A percentile compares a stretch with the other conserved stretches of the same genome.
phyloP scores from a whole-genome alignment of 75 land plant species.

The Picea sitchensis region DNA sequence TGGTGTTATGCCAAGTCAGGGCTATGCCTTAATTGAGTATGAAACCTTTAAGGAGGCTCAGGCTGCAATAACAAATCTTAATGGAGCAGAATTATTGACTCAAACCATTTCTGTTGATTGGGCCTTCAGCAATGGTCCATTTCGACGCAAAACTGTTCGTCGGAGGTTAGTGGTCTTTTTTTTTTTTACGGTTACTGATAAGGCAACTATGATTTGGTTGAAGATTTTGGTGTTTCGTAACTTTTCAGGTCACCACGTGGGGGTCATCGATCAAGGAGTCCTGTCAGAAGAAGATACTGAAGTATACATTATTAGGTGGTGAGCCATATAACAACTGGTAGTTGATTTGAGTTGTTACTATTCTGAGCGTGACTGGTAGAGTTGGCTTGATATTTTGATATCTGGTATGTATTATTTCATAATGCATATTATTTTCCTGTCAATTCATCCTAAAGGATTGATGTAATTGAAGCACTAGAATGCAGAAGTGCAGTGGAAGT shows the following conservation, averaged over 20 bases:
- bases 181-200: no score
- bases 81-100: slow-evolving; percentile 70
- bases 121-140: slow-evolving; percentile 96
- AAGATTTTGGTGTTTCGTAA: not conserved
- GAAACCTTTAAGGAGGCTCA: slow-evolving; percentile 85
- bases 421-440: not conserved
- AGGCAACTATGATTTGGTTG: no score
- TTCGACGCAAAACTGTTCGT: slow-evolving; percentile 57
- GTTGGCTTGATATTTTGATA: not conserved
- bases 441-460: no score
- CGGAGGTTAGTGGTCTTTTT: slow-evolving; percentile 30
- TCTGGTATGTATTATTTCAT: not conserved
- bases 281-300: slow-evolving; percentile 32
- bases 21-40: slow-evolving; percentile 95
- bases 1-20: not conserved
- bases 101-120: slow-evolving; percentile 86
- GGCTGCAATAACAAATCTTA: slow-evolving; percentile 63
- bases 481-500: no score
- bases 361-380: not conserved
- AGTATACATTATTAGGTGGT: not conserved
- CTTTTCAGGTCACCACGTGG: slow-evolving; percentile 17
- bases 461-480: no score
- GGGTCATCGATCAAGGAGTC: slow-evolving; percentile 56
- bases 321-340: not conserved
- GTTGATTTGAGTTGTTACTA: not conserved